phyloP scores from a whole-genome alignment of 345 rosid genomes.

The Hibiscus syriacus region DNA sequence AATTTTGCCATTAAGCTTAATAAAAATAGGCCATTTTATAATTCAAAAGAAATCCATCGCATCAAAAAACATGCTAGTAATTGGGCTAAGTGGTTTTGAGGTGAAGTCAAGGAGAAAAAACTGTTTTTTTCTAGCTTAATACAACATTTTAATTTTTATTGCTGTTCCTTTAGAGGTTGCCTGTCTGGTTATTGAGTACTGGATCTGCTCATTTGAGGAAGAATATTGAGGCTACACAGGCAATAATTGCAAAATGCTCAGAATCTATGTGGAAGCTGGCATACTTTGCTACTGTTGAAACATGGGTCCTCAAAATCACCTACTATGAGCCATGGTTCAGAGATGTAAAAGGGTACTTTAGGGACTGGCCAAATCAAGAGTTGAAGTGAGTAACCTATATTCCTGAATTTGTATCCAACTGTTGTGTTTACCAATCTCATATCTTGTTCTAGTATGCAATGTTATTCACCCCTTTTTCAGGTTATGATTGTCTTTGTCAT shows the following conservation, averaged over 20 bases:
- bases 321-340: constrained; percentile 70
- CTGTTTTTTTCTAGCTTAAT: too few species aligned
- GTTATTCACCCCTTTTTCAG: not conserved
- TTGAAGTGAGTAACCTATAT: constrained; percentile 49
- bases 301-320: constrained; percentile 43
- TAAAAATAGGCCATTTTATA: too few species aligned
- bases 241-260: constrained; percentile 57
- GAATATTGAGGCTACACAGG: constrained; percentile 40
- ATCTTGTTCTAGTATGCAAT: not conserved
- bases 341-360: constrained; percentile 19
- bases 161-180: constrained; percentile 42
- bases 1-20: too few species aligned
- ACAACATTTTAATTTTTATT: not conserved
- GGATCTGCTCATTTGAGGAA: constrained; percentile 37
- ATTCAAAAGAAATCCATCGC: too few species aligned
- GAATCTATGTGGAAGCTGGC: constrained; percentile 88
- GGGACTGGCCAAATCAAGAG: constrained; percentile 90
- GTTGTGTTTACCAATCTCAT: not conserved
- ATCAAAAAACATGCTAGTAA: too few species aligned
- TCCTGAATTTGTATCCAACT: not conserved
- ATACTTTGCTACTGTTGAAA: constrained; percentile 63
- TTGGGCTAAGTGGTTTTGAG: too few species aligned
- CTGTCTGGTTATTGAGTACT: constrained; percentile 44
- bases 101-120: too few species aligned
- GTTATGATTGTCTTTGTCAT: constrained; percentile 1